Evolutionary conservation across 345 rosid species (phyloP).

Genomic region (Angophora floribunda): DNA sequence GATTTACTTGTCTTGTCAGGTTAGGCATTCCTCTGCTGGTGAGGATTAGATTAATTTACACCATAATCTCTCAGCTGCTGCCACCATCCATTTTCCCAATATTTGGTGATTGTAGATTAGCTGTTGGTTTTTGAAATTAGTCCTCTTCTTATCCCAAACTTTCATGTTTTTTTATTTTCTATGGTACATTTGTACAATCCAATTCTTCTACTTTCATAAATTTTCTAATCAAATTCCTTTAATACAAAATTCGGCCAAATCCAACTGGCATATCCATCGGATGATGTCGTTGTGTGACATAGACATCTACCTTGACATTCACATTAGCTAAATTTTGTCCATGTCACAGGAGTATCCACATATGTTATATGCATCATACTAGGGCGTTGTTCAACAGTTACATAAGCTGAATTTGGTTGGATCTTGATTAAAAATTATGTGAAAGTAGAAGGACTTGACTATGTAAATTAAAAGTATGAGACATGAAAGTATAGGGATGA

Average conservation of each 20-base stretch:
- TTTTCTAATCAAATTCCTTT: background rate
- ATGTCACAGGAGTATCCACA: too few species aligned
- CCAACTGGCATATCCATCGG: background rate
- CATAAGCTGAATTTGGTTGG: too few species aligned
- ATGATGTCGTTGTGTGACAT: background rate
- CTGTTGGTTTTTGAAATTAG: background rate
- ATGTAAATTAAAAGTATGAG: too few species aligned
- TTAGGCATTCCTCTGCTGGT: constrained; percentile 6
- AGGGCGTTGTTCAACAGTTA: too few species aligned
- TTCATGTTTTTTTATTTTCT: too few species aligned
- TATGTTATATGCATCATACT: too few species aligned
- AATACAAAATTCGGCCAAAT: background rate
- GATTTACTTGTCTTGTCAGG: constrained; percentile 91
- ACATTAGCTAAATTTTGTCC: too few species aligned
- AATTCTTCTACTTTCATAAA: too few species aligned
- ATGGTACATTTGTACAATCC: background rate
- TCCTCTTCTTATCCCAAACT: background rate
- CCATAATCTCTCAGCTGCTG: accelerated
- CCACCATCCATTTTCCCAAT: background rate
- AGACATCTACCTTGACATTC: too few species aligned
- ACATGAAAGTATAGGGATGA: too few species aligned
- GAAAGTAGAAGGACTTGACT: too few species aligned
- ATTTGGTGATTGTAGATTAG: background rate
- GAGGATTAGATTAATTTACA: background rate
- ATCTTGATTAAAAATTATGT: too few species aligned